Percentiles rank a stretch among this genome's conserved stretches.
These are phyloP conservation scores for Alternaria brassicicola DNA, from an alignment of 2,329 filamentous ascomycete species.

Conservation along the genomic window DNA sequence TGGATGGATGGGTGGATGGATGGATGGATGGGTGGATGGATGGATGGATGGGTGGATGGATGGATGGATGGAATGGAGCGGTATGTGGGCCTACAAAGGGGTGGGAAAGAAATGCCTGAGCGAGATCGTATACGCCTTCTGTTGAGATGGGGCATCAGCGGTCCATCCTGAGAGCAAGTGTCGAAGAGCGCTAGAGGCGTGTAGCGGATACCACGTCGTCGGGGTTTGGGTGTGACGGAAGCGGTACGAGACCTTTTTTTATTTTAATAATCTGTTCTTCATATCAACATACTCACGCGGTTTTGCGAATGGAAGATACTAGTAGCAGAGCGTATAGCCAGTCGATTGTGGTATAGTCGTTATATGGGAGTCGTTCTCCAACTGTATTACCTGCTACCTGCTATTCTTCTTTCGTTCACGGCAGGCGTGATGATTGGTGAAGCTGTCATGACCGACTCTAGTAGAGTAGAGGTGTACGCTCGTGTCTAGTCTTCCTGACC, in stretches of 20 bases:
- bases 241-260: conserved; percentile 64
- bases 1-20: too few species aligned
- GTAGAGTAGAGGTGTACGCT: conserved; percentile 46
- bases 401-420: conserved; percentile 57
- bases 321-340: conserved; percentile 65
- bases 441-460: conserved; percentile 39
- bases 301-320: neutral
- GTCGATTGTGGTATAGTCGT: conserved; percentile 67
- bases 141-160: conserved; percentile 59
- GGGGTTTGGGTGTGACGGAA: conserved; percentile 54
- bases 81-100: conserved; percentile 63
- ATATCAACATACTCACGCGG: neutral
- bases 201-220: conserved; percentile 53
- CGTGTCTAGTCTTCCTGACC: conserved; percentile 36
- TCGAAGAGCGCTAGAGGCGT: conserved; percentile 54
- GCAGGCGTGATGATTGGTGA: conserved; percentile 54
- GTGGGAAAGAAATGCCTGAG: conserved; percentile 64
- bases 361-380: conserved; percentile 64
- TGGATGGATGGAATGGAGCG: too few species aligned
- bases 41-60: too few species aligned
- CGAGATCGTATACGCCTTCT: conserved; percentile 64
- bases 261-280: conserved; percentile 53
- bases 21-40: too few species aligned
- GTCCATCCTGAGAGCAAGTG: conserved; percentile 63
- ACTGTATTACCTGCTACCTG: conserved; percentile 54